phyloP scores from a whole-genome alignment of 345 rosid genomes.

The Odontarrhena argentea region DNA sequence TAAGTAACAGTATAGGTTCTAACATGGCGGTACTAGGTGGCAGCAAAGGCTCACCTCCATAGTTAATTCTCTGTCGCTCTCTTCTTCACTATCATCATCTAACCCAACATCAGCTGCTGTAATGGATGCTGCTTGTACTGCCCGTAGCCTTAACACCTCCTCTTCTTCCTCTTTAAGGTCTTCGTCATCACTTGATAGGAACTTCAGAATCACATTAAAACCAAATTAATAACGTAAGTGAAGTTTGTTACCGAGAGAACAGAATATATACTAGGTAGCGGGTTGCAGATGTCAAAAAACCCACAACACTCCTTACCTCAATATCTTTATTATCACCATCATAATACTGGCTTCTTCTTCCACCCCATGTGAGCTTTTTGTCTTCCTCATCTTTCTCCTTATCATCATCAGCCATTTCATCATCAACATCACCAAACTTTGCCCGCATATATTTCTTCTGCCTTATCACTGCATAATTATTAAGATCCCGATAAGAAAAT shows the following conservation, averaged over 20 bases:
- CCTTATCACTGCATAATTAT: slow-evolving; percentile 55
- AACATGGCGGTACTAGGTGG: slow-evolving; percentile 1
- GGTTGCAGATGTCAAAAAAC: slow-evolving; percentile 3
- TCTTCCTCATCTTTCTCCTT: slow-evolving; percentile 57
- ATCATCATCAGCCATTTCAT: slow-evolving; percentile 65
- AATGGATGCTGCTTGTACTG: slow-evolving; percentile 50
- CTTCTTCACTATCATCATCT: slow-evolving; percentile 56
- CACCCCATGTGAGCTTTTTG: slow-evolving; percentile 55
- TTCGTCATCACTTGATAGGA: slow-evolving; percentile 83
- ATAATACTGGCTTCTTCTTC: slow-evolving; percentile 46
- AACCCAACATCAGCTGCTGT: slow-evolving; percentile 77
- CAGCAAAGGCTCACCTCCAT: slow-evolving; percentile 58
- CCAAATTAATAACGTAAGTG: slow-evolving; percentile 6
- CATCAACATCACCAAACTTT: slow-evolving; percentile 72
- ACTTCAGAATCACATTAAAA: slow-evolving; percentile 44
- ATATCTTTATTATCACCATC: slow-evolving; percentile 59
- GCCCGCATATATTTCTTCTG: slow-evolving; percentile 59
- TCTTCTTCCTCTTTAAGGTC: slow-evolving; percentile 66
- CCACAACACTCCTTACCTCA: slow-evolving; percentile 50
- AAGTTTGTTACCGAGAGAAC: slow-evolving; percentile 4
- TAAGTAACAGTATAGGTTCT: slow-evolving; percentile 7
- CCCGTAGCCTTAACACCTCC: slow-evolving; percentile 55
- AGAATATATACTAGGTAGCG: neutral
- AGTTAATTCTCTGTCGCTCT: slow-evolving; percentile 60
- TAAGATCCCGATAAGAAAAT: slow-evolving; percentile 1